phyloP scores from a whole-genome alignment of 2,329 filamentous ascomycete species.

The Curvularia sp. region DNA sequence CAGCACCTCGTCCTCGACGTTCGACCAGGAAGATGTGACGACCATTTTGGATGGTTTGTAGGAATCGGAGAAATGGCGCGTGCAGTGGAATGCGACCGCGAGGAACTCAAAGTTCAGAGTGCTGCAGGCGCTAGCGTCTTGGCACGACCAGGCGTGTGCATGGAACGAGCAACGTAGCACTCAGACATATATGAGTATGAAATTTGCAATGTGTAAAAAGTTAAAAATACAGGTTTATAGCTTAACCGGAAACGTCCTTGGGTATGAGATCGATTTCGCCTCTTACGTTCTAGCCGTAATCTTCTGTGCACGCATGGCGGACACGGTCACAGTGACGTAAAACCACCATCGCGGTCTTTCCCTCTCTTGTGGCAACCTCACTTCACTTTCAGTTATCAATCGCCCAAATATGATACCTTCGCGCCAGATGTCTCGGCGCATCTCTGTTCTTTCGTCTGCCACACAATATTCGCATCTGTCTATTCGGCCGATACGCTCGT shows the following conservation, averaged over 20 bases:
- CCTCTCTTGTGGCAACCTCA: neutral
- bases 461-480: neutral
- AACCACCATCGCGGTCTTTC: constrained; percentile 3
- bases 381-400: neutral
- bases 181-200: neutral
- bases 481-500: neutral
- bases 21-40: constrained; percentile 53
- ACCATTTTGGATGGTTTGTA: constrained; percentile 61
- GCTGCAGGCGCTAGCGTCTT: constrained; percentile 30
- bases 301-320: constrained; percentile 7
- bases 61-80: constrained; percentile 13
- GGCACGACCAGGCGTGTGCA: constrained; percentile 19
- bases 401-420: neutral
- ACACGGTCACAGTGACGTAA: constrained; percentile 36
- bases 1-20: constrained; percentile 91
- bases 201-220: neutral
- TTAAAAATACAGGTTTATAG: neutral
- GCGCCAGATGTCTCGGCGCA: neutral
- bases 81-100: constrained; percentile 28
- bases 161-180: constrained; percentile 2
- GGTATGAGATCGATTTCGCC: neutral
- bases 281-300: neutral
- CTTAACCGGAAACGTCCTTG: too few relatives aligned
- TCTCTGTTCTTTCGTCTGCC: neutral
- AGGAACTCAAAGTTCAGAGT: constrained; percentile 28